These are phyloP conservation scores for Ceratonia siliqua DNA, from an alignment of 306 rosid species.

Conservation along the genomic window DNA sequence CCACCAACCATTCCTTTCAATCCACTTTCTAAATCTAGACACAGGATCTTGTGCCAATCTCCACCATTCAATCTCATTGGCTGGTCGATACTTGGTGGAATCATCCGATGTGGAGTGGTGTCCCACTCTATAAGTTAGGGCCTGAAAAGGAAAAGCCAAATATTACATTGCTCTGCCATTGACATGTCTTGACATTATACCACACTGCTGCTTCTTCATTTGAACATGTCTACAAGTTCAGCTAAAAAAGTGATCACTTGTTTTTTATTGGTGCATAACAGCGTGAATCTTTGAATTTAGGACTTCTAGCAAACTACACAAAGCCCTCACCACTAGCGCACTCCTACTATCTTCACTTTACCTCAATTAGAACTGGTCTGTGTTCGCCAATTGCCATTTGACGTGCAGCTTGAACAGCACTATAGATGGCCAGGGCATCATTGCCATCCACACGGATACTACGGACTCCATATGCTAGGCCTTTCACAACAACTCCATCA, in stretches of 20 bases:
- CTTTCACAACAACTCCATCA: constrained; percentile 85
- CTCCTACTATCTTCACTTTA: constrained; percentile 7
- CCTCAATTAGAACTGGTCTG: constrained; percentile 86
- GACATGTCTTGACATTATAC: constrained; percentile 10
- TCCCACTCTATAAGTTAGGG: constrained; percentile 86
- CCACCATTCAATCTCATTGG: constrained; percentile 81
- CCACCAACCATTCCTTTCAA: constrained; percentile 88
- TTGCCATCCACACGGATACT: constrained; percentile 95
- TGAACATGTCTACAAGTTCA: background rate
- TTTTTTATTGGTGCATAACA: background rate
- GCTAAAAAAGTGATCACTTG: constrained; percentile 5
- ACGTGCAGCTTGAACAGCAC: constrained; percentile 81
- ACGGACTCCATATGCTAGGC: constrained; percentile 79
- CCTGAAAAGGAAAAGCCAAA: constrained; percentile 48
- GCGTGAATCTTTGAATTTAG: background rate
- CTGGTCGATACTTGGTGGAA: constrained; percentile 82
- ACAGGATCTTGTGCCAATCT: constrained; percentile 69
- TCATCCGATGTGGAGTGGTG: constrained; percentile 96
- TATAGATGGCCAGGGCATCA: constrained; percentile 78
- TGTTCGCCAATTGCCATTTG: constrained; percentile 73
- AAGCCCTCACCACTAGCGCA: background rate
- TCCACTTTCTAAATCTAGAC: constrained; percentile 83
- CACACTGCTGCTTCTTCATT: background rate
- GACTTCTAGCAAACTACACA: background rate
- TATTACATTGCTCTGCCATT: background rate